phyloP scores from a whole-genome alignment of 2,329 filamentous ascomycete genomes.

The Parafenestella ontariensis region DNA sequence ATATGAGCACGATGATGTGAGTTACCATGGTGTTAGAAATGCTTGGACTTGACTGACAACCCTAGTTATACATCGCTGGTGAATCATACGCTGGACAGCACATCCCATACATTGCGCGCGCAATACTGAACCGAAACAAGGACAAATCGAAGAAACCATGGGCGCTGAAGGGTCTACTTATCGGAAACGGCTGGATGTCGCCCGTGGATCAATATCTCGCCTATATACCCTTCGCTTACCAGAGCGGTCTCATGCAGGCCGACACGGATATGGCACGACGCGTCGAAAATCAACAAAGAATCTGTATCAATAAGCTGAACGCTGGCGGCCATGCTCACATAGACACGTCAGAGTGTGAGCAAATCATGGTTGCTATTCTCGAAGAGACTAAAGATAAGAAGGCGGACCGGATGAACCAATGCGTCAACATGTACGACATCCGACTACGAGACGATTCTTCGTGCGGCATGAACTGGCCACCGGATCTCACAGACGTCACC shows the following conservation, averaged over 20 bases:
- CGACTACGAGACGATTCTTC: conserved; percentile 80
- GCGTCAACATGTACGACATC: conserved; percentile 97
- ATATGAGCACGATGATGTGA: conserved; percentile 88
- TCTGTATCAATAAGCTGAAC: conserved; percentile 70
- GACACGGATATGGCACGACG: conserved; percentile 68
- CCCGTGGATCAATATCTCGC: conserved; percentile 88
- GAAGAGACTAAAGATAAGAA: conserved; percentile 65
- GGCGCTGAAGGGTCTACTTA: conserved; percentile 84
- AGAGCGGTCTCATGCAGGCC: conserved; percentile 74
- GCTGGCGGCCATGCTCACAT: conserved; percentile 67
- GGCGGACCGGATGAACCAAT: conserved; percentile 63
- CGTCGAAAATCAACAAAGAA: conserved; percentile 72
- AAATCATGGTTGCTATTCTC: conserved; percentile 76
- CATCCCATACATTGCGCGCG: conserved; percentile 94
- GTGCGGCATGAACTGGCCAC: conserved; percentile 98
- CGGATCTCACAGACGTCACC: conserved; percentile 77
- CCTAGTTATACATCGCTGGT: conserved; percentile 87
- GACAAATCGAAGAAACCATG: conserved; percentile 62
- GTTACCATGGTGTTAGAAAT: conserved; percentile 45
- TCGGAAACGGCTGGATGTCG: conserved; percentile 98
- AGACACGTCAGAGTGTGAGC: conserved; percentile 75
- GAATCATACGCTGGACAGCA: conserved; percentile 97
- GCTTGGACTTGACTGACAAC: conserved; percentile 19
- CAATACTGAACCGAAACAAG: conserved; percentile 87
- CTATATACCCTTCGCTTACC: conserved; percentile 82